Evolutionary conservation across 768 basidiomycete genomes (phyloP), one percentile per base, ranked within the genome.

Genomic region (Boletus fagicola): DNA sequence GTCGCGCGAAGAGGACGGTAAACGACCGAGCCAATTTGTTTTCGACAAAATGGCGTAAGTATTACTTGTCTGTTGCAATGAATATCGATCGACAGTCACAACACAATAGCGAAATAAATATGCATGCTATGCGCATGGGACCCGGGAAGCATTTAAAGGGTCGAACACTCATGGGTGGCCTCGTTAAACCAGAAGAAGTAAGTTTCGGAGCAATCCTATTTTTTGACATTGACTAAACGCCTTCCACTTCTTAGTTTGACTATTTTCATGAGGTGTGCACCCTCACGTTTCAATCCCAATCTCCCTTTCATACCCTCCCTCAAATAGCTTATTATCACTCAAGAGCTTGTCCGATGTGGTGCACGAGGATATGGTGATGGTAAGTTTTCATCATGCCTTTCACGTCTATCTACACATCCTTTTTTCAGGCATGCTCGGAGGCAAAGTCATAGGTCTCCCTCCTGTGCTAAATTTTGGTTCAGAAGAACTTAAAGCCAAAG

Each of bases 101-200:
- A 43, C 26, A 35, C 28, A 8, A 22, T 49, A 88, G 85, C 16
- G 84, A 85, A 50, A 51, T 82, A 31, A 86, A 93, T 65, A 54
- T 98, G 20, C 90, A 92, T 68, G 90, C 92, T 15, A 96, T 97
- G 92, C 80, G 91, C 22, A 79, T 95, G 75, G 96, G 96, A 16
- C 95, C 95, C 0, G 92, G 90, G 36, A 86, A 88, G 65, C 93
- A 94, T 64, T 74, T 95, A 43, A 80, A 90, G 63, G 93, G 92
- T 2, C 77, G 80, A n/a, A 80, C 75, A 8, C 76, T 96, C 3
- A 84, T 92, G 79, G 81, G 78, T 55, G 93, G 89, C 4, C 65
- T 87, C 33, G 83, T 94, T 20, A 82, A 83, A 60, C 89, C 90
- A 1, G 90, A 92, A 69, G 81, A 88, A 74, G 86, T 85, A 46